Percentiles rank a stretch among this genome's conserved stretches.
Conservation (phyloP, 139 green algal genomes). For the Chlorella sorokiniana region DNA sequence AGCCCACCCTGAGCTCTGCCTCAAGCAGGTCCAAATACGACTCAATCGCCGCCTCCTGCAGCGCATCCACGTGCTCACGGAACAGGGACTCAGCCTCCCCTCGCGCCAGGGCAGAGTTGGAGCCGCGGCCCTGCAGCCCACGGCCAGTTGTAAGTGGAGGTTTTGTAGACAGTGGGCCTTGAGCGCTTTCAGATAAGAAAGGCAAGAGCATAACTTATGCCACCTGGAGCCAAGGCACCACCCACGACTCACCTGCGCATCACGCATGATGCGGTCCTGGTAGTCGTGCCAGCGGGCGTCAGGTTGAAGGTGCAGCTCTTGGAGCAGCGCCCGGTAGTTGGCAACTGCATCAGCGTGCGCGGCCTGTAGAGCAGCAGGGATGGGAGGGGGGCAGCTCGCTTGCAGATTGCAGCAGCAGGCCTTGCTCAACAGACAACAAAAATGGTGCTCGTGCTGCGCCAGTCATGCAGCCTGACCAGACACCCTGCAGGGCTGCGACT, state of each 20-base stretch:
- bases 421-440: background rate
- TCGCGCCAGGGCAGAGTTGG: constrained; percentile 24
- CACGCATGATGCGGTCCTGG: constrained; percentile 44
- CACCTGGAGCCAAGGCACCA: background rate
- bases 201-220: background rate
- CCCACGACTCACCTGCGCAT: constrained; percentile 53
- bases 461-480: background rate
- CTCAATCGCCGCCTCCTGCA: constrained; percentile 27
- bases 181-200: background rate
- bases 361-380: constrained; percentile 24
- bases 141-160: background rate
- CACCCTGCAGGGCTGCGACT: background rate
- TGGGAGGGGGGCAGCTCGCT: background rate
- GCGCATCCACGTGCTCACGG: constrained; percentile 38
- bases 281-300: constrained; percentile 47
- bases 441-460: background rate
- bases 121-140: constrained; percentile 42
- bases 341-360: constrained; percentile 52
- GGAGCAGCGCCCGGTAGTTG: constrained; percentile 63
- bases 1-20: constrained; percentile 17
- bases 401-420: background rate
- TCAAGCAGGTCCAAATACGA: constrained; percentile 46
- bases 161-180: background rate
- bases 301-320: constrained; percentile 61
- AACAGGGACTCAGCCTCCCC: constrained; percentile 50